These are phyloP conservation scores for Penicillium arizonense DNA, from an alignment of 495 filamentous ascomycete species.

Conservation along the genomic window DNA sequence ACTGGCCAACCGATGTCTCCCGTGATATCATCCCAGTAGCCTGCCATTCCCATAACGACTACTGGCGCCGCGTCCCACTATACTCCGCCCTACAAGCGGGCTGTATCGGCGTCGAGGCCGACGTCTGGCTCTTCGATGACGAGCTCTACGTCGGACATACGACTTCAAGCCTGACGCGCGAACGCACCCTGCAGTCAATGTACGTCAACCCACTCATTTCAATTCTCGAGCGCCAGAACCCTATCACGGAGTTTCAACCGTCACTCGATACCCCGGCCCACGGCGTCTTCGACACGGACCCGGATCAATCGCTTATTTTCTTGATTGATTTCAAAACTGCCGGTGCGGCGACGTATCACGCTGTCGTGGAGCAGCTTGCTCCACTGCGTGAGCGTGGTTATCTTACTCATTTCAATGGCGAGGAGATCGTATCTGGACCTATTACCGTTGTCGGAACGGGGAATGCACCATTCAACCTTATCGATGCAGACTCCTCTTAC, in stretches of 20 bases:
- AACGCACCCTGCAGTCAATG: slow-evolving; percentile 51
- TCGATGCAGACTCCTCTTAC: slow-evolving; percentile 44
- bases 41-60: slow-evolving; percentile 85
- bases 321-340: slow-evolving; percentile 73
- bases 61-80: slow-evolving; percentile 74
- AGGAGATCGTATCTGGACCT: slow-evolving; percentile 46
- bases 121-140: slow-evolving; percentile 77
- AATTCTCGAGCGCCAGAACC: slow-evolving; percentile 53
- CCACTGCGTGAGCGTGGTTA: slow-evolving; percentile 66
- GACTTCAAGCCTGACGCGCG: slow-evolving; percentile 39
- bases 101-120: slow-evolving; percentile 73
- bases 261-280: slow-evolving; percentile 18
- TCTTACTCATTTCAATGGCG: slow-evolving; percentile 57
- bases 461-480: slow-evolving; percentile 66
- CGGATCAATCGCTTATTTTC: slow-evolving; percentile 59
- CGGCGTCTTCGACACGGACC: slow-evolving; percentile 51
- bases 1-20: slow-evolving; percentile 76
- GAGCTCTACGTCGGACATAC: slow-evolving; percentile 64
- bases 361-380: slow-evolving; percentile 57
- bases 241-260: slow-evolving; percentile 31
- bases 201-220: slow-evolving; percentile 55
- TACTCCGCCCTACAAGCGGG: slow-evolving; percentile 65
- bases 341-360: slow-evolving; percentile 44
- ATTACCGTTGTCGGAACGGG: slow-evolving; percentile 82
- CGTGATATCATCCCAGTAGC: slow-evolving; percentile 65